Base-by-base conservation (phyloP, 371 early-diverging fungal genomes). In the Parasitella parasitica region DNA sequence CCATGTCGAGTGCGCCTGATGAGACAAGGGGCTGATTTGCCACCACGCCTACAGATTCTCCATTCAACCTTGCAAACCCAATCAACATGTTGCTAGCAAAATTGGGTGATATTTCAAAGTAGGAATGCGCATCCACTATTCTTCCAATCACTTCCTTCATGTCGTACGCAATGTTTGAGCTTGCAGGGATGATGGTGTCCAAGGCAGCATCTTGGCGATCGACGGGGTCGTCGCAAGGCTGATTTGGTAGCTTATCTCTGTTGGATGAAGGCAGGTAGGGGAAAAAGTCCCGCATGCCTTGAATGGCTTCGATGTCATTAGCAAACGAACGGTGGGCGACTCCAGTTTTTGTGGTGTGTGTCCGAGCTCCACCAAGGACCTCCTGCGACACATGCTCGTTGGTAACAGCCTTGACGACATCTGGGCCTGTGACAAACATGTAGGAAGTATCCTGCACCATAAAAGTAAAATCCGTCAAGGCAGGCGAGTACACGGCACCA, bases 361-460 rank as follows among this genome's bases (percentile, higher is more conserved):
- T 86, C 52, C 83, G 86, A 24, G 97, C 95, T n/a, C 98, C 98
- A 39, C 98, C 98, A 16, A 97, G 85, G 58, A 90, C 91, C 72
- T 97, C 97, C 69, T 97, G 97, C n/a, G 94, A 92, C 11, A 97
- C 97, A 12, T 81, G 77, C 70, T 97, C 98, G 78, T 95, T 95
- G 30, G 95, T 95, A 54, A 97, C 97, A 4, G 95, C 92, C 82
- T 93, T 95, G 67, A 97, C 96, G 4, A 97, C 98, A 30, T 96
- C 97, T 3, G 98, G 98, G 9, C 98, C 98, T 4, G 98, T 97
- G 48, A 97, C 98, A 78, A 96, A 97, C 67, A 97, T 86, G 74
- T 96, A 92, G n/a, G 97, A 96, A 2, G 95, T 92, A 67, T 95
- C 94, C 20, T 90, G 85, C 6, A 97, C 97, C 98, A 97, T 97